Conservation (phyloP, 257 asterid genomes). For the Perilla frutescens region DNA sequence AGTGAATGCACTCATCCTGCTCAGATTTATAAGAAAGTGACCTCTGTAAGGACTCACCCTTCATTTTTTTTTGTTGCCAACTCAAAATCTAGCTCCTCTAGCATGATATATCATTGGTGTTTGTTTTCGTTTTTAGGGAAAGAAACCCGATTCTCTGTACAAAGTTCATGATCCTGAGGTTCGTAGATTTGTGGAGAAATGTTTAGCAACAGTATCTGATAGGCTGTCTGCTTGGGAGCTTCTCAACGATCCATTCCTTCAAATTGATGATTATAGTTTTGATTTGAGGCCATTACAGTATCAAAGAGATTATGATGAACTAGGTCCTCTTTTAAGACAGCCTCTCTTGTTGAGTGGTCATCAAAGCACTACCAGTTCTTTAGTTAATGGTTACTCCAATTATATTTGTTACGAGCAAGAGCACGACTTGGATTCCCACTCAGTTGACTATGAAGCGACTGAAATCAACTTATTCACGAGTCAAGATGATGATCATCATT, state of each 20-base stretch:
- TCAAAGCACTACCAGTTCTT: constrained; percentile 50
- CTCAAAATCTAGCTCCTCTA: neutral
- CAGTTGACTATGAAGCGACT: constrained; percentile 50
- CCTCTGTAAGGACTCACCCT: constrained; percentile 60
- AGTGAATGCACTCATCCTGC: constrained; percentile 92
- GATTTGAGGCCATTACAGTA: constrained; percentile 54
- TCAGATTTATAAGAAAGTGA: constrained; percentile 88
- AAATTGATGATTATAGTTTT: constrained; percentile 52
- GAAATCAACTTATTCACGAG: constrained; percentile 61
- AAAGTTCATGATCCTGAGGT: constrained; percentile 80
- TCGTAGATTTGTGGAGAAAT: constrained; percentile 84
- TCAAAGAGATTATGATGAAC: constrained; percentile 51
- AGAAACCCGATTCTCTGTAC: constrained; percentile 79
- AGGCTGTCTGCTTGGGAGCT: constrained; percentile 91
- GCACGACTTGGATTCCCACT: constrained; percentile 49
- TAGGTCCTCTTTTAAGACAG: constrained; percentile 52
- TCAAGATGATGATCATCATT: constrained; percentile 57
- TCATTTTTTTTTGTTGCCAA: neutral
- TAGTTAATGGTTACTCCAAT: constrained; percentile 57
- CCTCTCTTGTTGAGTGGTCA: constrained; percentile 55
- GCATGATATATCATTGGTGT: neutral
- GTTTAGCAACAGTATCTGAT: constrained; percentile 72
- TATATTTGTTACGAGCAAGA: constrained; percentile 56
- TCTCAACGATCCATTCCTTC: constrained; percentile 83
- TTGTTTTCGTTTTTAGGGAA: constrained; percentile 57